phyloP scores from a whole-genome alignment of 441 rosid species.

The Daphne laureola region DNA sequence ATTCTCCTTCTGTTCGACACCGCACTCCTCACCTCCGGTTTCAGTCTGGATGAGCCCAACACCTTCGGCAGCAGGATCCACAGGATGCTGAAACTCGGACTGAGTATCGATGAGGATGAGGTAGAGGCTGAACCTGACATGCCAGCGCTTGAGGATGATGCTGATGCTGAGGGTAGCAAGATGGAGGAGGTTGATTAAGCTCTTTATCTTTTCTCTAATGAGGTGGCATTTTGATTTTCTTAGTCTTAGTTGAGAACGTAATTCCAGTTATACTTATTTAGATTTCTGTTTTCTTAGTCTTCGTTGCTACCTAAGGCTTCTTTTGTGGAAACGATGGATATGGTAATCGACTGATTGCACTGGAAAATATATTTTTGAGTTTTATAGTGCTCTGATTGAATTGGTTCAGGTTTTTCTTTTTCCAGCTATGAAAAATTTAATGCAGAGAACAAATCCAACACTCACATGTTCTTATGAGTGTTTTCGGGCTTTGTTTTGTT shows the following conservation, averaged over 20 bases:
- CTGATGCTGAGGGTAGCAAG: constrained; percentile 67
- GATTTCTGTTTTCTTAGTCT: background rate
- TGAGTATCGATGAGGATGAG: constrained; percentile 63
- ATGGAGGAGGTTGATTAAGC: constrained; percentile 70
- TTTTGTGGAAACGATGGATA: too few species aligned
- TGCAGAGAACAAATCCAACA: too few species aligned
- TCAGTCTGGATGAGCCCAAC: constrained; percentile 68
- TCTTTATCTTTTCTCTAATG: background rate
- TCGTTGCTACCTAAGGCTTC: too few species aligned
- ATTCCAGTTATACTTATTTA: background rate
- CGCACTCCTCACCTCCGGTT: constrained; percentile 55
- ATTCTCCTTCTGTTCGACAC: constrained; percentile 58
- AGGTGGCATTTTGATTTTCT: background rate
- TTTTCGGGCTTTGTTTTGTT: too few species aligned
- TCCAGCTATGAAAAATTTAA: too few species aligned
- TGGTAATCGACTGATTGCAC: too few species aligned
- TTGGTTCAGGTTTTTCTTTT: too few species aligned
- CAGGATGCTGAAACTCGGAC: constrained; percentile 60
- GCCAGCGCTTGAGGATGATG: constrained; percentile 52
- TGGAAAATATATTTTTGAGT: too few species aligned
- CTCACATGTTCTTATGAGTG: too few species aligned
- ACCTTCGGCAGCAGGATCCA: constrained; percentile 63
- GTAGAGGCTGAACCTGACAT: constrained; percentile 41
- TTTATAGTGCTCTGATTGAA: too few species aligned
- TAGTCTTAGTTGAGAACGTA: background rate